Evolutionary conservation across 768 basidiomycete species (phyloP), one percentile per base, ranked within the genome.

Genomic region (Pleurotus giganteus): DNA sequence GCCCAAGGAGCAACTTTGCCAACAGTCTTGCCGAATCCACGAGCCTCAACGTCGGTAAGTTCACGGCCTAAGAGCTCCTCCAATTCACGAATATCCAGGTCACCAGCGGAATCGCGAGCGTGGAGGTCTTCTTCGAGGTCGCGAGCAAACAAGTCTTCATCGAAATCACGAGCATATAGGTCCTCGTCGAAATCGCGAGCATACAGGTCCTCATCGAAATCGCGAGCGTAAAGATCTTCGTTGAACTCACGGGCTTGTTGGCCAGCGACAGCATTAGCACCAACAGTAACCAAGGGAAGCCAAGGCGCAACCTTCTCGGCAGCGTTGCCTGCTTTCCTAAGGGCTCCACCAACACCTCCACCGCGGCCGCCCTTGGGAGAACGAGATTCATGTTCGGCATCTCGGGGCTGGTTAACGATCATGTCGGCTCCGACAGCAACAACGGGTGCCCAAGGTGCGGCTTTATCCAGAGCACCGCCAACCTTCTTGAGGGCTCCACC

Each of bases 1-100:
- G 29, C 47, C 3, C 29, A 49, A 31, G 47, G 47, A 15, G 47
- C 47, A 27, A 49, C 47, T 28, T 49, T 34, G 4, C 47, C 47
- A 3, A 49, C 17, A 8, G 26, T 49, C 13, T n/a, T 49, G 7
- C 47, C 28, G 15, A 49, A 28, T 21, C 29, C 47, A 29, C 29
- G 47, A 9, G 47, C 43, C 43, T 45, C 43, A 2, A 45, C 19
- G 12, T 45, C 43, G 8, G 43, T 45, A 9, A 45, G 23, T 45
- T 45, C 43, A 4, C 43, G 43, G 23, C 43, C 43, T 4, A 26
- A 13, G 0, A 45, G 43, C 23, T 45, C 43, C 43, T 45, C 43
- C 43, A 45, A 45, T 17, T 45, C 43, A 12, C 43, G 43, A 21
- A 13, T 24, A 4, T 21, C 43, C 26, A 45, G 43, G 24, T 45